Evolutionary conservation across 352 stramenopile genomes (phyloP), one percentile per base, ranked within the genome.

Genomic region (Phytophthora pisi): DNA sequence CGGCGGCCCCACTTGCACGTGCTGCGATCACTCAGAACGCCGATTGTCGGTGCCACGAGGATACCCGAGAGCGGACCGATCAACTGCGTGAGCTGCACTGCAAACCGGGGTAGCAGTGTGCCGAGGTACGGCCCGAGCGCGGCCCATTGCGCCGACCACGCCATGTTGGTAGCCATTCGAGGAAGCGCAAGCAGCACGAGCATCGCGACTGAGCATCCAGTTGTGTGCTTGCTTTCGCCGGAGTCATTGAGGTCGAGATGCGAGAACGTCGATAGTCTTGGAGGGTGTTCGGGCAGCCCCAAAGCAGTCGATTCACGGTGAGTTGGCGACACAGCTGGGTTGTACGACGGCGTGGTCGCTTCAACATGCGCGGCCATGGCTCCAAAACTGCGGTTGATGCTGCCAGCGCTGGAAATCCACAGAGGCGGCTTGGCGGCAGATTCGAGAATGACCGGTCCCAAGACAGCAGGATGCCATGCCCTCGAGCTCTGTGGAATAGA

Each of bases 101-200:
- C 79, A 66, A 76, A 91, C 2, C 57, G 72, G 0, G 82, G 77
- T 8, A 92, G 65, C 71, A 92, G 78, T n/a, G 79, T 91, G 8
- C 82, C 78, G 7, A 94, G 71, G 47, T 91, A 90, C 5, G 86
- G 84, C 0, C 84, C 84, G 15, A 94, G 64, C 1, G 84, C 84
- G 2, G 84, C 82, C 86, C 86, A 92, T 51, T 94, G 84, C 40
- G 86, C 84, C 1, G 82, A 87, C 86, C 84, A 94, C 8, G 80
- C 82, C 82, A 92, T 91, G 60, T 91, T 91, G 43, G 77, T 89
- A 9, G 86, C 84, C 82, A 94, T 90, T 8, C 83, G 74, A 0
- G 86, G 84, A 16, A 92, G 54, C 16, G 84, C 88, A 3, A 92
- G 74, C 15, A 92, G 64, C 54, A 93, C 70, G 3, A 93, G 72